Conservation (phyloP, 2,329 filamentous ascomycete genomes). For the Neonectria hederae region DNA sequence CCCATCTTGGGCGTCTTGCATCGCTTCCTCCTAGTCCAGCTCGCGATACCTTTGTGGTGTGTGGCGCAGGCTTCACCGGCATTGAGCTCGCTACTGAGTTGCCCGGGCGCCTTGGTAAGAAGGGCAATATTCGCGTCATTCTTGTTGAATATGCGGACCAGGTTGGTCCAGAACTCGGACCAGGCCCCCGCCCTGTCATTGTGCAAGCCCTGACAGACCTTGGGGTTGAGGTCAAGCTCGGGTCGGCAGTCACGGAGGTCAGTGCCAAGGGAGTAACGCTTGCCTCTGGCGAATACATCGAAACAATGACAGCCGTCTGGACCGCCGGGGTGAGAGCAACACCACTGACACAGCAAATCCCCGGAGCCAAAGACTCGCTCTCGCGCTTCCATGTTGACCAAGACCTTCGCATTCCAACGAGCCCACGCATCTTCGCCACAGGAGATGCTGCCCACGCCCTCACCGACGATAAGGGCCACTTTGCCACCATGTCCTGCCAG, state of each 20-base stretch:
- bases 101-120: constrained; percentile 36
- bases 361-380: constrained; percentile 38
- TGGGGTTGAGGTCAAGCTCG: constrained; percentile 45
- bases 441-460: constrained; percentile 47
- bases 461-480: constrained; percentile 39
- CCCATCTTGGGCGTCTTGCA: constrained; percentile 39
- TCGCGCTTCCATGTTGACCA: constrained; percentile 17
- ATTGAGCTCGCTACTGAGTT: constrained; percentile 46
- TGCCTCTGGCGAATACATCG: constrained; percentile 46
- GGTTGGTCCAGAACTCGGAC: constrained; percentile 47
- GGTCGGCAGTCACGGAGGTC: constrained; percentile 38
- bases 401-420: constrained; percentile 10
- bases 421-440: constrained; percentile 29
- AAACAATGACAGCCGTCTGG: constrained; percentile 48
- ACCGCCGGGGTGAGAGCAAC: constrained; percentile 49
- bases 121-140: constrained; percentile 28
- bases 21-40: constrained; percentile 34
- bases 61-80: constrained; percentile 49
- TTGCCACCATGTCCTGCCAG: constrained; percentile 51
- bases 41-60: constrained; percentile 49
- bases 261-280: constrained; percentile 40
- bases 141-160: constrained; percentile 43
- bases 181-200: constrained; percentile 47
- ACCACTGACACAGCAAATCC: constrained; percentile 46
- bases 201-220: constrained; percentile 42